These are phyloP conservation scores for Blastobotrys capitulatus DNA, from an alignment of 1,139 yeast genomes.

Conservation along the genomic window DNA sequence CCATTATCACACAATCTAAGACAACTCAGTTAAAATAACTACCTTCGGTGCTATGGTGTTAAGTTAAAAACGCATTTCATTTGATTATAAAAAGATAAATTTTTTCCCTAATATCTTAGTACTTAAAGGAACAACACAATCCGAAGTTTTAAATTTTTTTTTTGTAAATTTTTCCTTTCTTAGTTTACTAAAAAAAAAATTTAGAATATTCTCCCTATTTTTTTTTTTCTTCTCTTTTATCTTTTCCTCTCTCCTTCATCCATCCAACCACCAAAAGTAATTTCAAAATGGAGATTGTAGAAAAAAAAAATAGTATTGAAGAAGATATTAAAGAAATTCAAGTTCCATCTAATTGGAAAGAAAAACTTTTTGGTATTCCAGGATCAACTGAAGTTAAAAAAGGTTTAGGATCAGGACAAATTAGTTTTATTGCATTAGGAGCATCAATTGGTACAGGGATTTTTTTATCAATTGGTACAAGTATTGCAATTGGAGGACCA, in stretches of 20 bases:
- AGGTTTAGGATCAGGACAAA: constrained; percentile 42
- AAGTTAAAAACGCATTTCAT: no score
- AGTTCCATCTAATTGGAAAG: not conserved
- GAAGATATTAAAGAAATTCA: constrained; percentile 4
- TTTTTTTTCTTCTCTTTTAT: no score
- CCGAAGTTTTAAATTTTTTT: no score
- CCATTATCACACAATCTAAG: no score
- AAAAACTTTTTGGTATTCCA: constrained; percentile 2
- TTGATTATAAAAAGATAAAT: no score
- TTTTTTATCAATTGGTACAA: constrained; percentile 60
- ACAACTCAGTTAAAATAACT: not conserved
- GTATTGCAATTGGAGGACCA: constrained; percentile 68
- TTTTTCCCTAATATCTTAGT: no score
- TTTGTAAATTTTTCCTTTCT: no score
- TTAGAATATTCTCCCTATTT: no score
- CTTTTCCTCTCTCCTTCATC: no score
- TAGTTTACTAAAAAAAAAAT: no score
- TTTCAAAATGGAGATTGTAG: not conserved
- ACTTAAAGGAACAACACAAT: no score
- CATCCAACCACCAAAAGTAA: not conserved
- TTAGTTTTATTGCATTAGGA: constrained; percentile 48
- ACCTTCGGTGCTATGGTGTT: not conserved
- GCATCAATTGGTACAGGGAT: constrained; percentile 48
- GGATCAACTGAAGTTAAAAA: constrained; percentile 3
- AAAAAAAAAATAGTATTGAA: not conserved